phyloP scores from a whole-genome alignment of 2,329 filamentous ascomycete species.

The Aspergillus novoparasiticus region DNA sequence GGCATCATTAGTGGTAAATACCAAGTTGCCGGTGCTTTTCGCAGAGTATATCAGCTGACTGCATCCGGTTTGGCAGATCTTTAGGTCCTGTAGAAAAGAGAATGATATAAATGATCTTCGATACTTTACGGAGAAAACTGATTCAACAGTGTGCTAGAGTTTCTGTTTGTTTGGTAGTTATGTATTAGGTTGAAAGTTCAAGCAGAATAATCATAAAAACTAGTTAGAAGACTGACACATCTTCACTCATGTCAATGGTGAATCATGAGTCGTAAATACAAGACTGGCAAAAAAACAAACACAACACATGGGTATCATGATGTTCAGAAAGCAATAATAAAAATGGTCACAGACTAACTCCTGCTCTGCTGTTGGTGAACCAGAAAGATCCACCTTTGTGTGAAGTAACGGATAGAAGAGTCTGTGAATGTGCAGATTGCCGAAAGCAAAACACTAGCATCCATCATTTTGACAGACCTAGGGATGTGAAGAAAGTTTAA shows the following conservation, averaged over 20 bases:
- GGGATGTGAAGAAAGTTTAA: neutral
- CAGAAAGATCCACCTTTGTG: neutral
- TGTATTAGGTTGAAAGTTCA: neutral
- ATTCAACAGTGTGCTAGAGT: too few species aligned
- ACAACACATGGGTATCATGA: conserved; percentile 32
- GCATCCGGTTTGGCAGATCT: too few species aligned
- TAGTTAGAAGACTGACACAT: neutral
- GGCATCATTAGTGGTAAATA: too few species aligned
- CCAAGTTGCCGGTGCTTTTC: too few species aligned
- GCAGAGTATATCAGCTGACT: too few species aligned
- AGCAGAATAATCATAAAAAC: neutral
- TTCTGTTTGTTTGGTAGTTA: neutral
- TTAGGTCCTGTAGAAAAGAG: too few species aligned
- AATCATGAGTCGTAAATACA: conserved; percentile 7
- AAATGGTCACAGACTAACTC: neutral
- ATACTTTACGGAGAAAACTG: too few species aligned
- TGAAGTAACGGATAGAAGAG: neutral
- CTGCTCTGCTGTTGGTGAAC: neutral
- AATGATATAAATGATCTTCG: too few species aligned
- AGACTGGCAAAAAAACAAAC: conserved; percentile 15
- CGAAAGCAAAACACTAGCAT: neutral
- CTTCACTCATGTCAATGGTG: conserved; percentile 2
- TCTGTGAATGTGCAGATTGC: neutral
- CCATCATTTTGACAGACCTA: neutral
- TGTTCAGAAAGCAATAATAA: conserved; percentile 3